A percentile compares a stretch with the other conserved stretches of the same genome.
Conservation (phyloP, 2,329 filamentous ascomycete genomes). For the Lithohypha guttulata region DNA sequence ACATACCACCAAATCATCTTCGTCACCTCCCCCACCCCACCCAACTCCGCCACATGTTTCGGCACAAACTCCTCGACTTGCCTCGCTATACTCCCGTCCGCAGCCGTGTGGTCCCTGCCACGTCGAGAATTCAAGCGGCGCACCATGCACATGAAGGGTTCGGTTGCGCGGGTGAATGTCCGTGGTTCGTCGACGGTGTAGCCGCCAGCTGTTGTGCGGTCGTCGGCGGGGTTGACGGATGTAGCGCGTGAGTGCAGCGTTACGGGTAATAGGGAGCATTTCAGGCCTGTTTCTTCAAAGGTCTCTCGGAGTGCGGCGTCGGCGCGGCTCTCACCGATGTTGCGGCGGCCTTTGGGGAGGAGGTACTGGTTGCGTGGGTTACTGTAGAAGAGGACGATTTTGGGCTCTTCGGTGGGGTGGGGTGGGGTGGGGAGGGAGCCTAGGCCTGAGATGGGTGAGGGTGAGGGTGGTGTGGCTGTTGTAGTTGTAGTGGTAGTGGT, state of each 20-base stretch:
- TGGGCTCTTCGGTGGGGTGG: too few species aligned
- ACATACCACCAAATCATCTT: conserved; percentile 19
- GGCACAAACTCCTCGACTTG: too few species aligned
- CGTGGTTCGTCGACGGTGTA: background rate
- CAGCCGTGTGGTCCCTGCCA: too few species aligned
- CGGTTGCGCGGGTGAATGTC: background rate
- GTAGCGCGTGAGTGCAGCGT: conserved; percentile 8
- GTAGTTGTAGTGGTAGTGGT: background rate
- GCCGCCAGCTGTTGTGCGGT: conserved; percentile 4
- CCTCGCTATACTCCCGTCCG: too few species aligned
- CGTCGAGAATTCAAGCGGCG: too few species aligned
- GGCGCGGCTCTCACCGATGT: conserved; percentile 20
- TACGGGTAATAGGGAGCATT: conserved; percentile 7
- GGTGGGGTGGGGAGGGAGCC: too few species aligned
- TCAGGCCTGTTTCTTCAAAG: conserved; percentile 20
- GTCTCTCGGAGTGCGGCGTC: conserved; percentile 23
- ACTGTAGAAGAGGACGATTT: conserved; percentile 15
- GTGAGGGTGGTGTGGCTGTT: background rate
- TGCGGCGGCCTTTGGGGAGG: conserved; percentile 24
- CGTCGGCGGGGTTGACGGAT: conserved; percentile 10
- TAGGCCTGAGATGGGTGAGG: too few species aligned
- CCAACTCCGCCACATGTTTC: background rate
- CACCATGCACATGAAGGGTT: background rate
- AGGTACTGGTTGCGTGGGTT: conserved; percentile 14
- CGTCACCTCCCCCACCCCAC: conserved; percentile 5